These are phyloP conservation scores for Juglanconis sp. DNA, from an alignment of 2,329 filamentous ascomycete genomes.

Conservation along the genomic window DNA sequence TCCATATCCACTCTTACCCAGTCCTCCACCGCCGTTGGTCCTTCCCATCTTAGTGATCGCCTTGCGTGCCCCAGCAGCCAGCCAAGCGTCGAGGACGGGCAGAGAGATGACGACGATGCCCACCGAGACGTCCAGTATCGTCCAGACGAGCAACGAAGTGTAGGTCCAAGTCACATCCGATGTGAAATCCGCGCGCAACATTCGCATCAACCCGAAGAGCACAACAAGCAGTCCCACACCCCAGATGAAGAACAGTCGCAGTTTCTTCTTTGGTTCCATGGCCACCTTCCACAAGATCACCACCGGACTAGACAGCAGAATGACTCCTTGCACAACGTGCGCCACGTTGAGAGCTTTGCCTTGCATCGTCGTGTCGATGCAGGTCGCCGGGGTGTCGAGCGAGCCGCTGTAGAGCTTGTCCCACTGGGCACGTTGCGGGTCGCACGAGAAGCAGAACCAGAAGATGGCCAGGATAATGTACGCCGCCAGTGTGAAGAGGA, in stretches of 20 bases:
- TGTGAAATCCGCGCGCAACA: conserved; percentile 21
- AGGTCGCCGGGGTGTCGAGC: conserved; percentile 20
- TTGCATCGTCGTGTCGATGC: conserved; percentile 21
- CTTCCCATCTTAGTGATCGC: conserved; percentile 6
- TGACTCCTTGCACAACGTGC: conserved; percentile 33
- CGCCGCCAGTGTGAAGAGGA: conserved; percentile 26
- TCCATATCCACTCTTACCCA: conserved; percentile 8
- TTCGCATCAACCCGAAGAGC: conserved; percentile 29
- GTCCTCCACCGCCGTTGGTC: neutral
- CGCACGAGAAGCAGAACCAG: conserved; percentile 29
- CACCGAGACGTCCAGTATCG: conserved; percentile 29
- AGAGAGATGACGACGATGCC: conserved; percentile 31
- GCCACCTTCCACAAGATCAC: conserved; percentile 33
- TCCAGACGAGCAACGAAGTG: conserved; percentile 28
- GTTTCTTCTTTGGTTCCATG: conserved; percentile 28
- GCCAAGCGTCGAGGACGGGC: conserved; percentile 28
- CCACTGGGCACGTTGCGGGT: conserved; percentile 25
- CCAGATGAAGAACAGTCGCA: conserved; percentile 31
- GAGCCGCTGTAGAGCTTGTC: conserved; percentile 25
- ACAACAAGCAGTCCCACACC: conserved; percentile 28
- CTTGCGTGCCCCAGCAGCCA: conserved; percentile 10
- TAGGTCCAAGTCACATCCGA: conserved; percentile 26
- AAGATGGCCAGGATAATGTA: conserved; percentile 30
- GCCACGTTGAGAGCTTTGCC: conserved; percentile 26
- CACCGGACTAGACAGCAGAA: conserved; percentile 30